Evolutionary conservation across 2,329 filamentous ascomycete species (phyloP).

Genomic region (Stagonosporopsis tanaceti): DNA sequence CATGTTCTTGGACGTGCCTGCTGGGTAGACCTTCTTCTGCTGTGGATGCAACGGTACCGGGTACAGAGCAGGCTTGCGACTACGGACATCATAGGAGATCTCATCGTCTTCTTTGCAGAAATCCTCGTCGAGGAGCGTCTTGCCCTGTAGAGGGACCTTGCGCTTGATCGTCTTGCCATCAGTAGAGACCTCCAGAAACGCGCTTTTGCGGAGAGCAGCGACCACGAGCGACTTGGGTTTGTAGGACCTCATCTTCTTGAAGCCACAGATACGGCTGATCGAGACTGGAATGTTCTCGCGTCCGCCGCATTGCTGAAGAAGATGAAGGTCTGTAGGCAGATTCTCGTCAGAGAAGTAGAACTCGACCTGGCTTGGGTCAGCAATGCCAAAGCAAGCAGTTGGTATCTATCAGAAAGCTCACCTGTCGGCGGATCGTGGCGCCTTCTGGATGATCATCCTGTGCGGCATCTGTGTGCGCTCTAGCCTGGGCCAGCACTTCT

Average conservation of each 20-base stretch:
- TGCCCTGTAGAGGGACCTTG: conserved; percentile 49
- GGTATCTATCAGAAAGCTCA: conserved; percentile 6
- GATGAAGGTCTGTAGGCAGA: conserved; percentile 52
- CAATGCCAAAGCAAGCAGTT: not conserved
- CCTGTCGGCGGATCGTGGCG: conserved; percentile 40
- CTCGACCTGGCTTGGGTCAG: conserved; percentile 51
- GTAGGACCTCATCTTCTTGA: conserved; percentile 57
- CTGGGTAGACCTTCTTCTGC: conserved; percentile 38
- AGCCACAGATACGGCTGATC: conserved; percentile 54
- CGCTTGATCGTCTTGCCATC: conserved; percentile 55
- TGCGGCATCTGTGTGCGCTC: not conserved
- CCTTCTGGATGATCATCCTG: conserved; percentile 39
- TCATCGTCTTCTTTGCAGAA: conserved; percentile 35
- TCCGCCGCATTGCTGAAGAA: conserved; percentile 53
- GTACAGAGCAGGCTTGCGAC: conserved; percentile 30
- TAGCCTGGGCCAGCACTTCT: conserved; percentile 6
- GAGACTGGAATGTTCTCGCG: conserved; percentile 54
- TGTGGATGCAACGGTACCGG: conserved; percentile 39
- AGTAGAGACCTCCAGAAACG: conserved; percentile 51
- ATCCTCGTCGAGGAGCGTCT: conserved; percentile 39
- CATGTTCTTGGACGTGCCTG: conserved; percentile 54
- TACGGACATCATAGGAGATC: conserved; percentile 43
- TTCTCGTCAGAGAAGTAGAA: conserved; percentile 61
- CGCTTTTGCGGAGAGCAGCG: conserved; percentile 52
- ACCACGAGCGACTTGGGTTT: conserved; percentile 51